Base-by-base conservation (phyloP, 2,329 filamentous ascomycete genomes). In the Diatrype stigma region DNA sequence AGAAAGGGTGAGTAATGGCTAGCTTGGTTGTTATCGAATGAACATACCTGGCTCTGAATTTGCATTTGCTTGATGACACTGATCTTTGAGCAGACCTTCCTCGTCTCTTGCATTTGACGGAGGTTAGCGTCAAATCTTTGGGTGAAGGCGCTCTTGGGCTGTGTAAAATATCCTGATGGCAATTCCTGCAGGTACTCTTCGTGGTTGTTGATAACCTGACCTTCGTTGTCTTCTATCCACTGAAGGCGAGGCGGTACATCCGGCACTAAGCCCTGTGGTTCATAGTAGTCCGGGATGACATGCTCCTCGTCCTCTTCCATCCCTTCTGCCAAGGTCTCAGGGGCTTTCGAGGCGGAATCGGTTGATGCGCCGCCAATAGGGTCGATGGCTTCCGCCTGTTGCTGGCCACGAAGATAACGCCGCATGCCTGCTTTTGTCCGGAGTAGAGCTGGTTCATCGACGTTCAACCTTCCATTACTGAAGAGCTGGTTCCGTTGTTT, bases 31-130 rank as follows among this genome's bases (percentile, higher is more conserved):
- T 42, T 30, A 51, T 8, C 28, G 6, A 44, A 51, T 28, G 6
- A 34, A 46, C 75, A 66, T 81, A 90, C 89, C 81, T 96, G 94
- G 47, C 91, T 90, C 69, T 99, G 94, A 49, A 97, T 84, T 72
- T 99, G 94, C 94, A 99, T 99, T 73, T 99, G 94, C 74, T 97
- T 99, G 67, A 99, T 94, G 55, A 99, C 90, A 46, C 90, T 87
- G 67, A 99, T 96, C 72, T 97, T 99, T 11, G 91, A 91, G 63
- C 91, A 96, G 28, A 99, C 81, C 67, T 96, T 97, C 60, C 94
- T 82, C 1, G 94, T 99, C 63, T 97, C 93, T 68, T 99, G 94
- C 79, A 99, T 92, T 66, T 96, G 92, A 54, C 84, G 84, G 70
- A 97, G 90, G 61, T 99, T 99, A 50, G 85, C 82, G 60, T 96